Evolutionary conservation across 2,329 filamentous ascomycete species (phyloP).

Genomic region (Didymella sp.): DNA sequence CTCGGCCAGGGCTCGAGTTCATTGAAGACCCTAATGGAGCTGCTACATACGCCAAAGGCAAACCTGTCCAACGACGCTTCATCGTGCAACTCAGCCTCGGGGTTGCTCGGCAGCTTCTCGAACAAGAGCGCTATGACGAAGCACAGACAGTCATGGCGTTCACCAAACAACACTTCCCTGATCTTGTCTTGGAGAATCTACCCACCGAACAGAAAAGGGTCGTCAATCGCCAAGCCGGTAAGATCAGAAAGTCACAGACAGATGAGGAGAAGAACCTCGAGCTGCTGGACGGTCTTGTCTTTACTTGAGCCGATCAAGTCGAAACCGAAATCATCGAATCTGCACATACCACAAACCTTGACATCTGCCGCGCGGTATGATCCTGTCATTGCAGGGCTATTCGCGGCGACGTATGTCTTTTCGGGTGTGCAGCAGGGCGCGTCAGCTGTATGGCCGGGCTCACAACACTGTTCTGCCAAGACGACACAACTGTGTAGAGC

Average conservation of each 20-base stretch:
- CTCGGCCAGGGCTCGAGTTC: constrained; percentile 32
- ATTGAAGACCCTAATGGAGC: constrained; percentile 35
- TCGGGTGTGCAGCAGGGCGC: too few species aligned
- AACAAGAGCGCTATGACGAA: constrained; percentile 38
- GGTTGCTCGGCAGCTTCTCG: constrained; percentile 39
- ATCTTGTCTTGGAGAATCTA: constrained; percentile 34
- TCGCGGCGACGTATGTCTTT: too few species aligned
- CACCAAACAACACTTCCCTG: constrained; percentile 40
- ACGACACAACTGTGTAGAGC: too few species aligned
- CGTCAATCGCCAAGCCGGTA: background rate
- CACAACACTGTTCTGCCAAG: too few species aligned
- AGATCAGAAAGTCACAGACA: constrained; percentile 18
- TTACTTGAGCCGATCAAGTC: constrained; percentile 20
- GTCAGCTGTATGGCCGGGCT: too few species aligned
- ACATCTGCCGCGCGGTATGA: too few species aligned
- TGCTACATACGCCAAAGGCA: constrained; percentile 16
- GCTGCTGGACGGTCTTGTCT: constrained; percentile 36
- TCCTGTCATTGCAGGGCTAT: too few species aligned
- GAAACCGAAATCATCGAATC: too few species aligned
- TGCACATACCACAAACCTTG: background rate
- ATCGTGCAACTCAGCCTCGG: constrained; percentile 42
- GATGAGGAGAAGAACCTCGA: constrained; percentile 31
- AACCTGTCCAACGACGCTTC: constrained; percentile 26
- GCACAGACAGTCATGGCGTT: constrained; percentile 43
- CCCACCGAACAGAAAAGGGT: constrained; percentile 6